Conservation (phyloP, 1,284 basidiomycete genomes). For the Leccinum ponderosum region DNA sequence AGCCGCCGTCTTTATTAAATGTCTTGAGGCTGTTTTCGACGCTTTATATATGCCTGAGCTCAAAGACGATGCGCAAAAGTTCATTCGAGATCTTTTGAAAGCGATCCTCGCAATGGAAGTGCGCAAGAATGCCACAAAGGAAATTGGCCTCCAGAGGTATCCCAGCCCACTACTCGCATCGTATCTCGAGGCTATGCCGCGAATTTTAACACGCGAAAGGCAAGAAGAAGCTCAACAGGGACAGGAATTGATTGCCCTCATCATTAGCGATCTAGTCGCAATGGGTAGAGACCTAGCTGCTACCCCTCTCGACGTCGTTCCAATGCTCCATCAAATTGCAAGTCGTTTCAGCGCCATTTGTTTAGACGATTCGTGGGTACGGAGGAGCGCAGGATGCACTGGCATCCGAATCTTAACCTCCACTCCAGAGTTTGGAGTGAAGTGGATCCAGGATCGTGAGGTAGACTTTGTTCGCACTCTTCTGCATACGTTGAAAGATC, state of each 20-base stretch:
- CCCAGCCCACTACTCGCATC: constrained; percentile 64
- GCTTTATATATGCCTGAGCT: constrained; percentile 74
- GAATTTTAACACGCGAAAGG: constrained; percentile 68
- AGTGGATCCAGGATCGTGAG: constrained; percentile 89
- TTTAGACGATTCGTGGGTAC: too few species aligned
- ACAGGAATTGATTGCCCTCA: constrained; percentile 55
- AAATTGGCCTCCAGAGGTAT: constrained; percentile 54
- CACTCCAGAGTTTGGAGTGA: constrained; percentile 70
- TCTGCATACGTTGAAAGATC: constrained; percentile 93
- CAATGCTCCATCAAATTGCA: too few species aligned
- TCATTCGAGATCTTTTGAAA: constrained; percentile 65
- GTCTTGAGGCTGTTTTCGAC: constrained; percentile 81
- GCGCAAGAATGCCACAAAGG: constrained; percentile 53
- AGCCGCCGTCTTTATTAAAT: constrained; percentile 70
- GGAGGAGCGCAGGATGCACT: too few species aligned
- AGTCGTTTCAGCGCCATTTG: too few species aligned
- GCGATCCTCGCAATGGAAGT: constrained; percentile 71
- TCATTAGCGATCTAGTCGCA: constrained; percentile 70
- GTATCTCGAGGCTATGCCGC: constrained; percentile 77
- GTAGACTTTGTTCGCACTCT: constrained; percentile 91
- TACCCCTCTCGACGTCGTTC: constrained; percentile 12
- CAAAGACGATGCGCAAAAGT: constrained; percentile 66
- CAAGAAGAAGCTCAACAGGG: constrained; percentile 60
- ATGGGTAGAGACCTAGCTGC: constrained; percentile 50
- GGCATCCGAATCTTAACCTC: constrained; percentile 17